A percentile compares a stretch with the other conserved stretches of the same genome.
phyloP scores from a whole-genome alignment of 2,329 filamentous ascomycete genomes.

The Trichoderma polysporum region DNA sequence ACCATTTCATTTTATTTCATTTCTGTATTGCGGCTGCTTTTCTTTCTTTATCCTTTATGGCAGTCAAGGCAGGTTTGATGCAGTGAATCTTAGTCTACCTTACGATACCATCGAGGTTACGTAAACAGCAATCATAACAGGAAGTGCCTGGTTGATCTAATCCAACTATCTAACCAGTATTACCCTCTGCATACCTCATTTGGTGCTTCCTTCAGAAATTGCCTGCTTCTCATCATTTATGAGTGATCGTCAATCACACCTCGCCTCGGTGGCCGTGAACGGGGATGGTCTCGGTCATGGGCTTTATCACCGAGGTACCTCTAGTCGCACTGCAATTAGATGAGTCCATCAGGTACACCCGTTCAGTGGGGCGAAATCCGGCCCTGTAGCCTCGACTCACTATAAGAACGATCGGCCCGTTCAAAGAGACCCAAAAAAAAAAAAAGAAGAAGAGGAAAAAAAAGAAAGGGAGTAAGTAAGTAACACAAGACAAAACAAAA shows the following conservation, averaged over 20 bases:
- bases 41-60: too few species aligned
- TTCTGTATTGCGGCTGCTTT: too few species aligned
- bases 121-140: too few species aligned
- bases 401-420: background rate
- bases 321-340: background rate
- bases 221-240: background rate
- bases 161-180: too few species aligned
- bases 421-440: background rate
- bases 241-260: background rate
- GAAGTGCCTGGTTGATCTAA: too few species aligned
- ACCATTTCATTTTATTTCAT: too few species aligned
- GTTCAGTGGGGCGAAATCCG: background rate
- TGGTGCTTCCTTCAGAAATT: background rate
- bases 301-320: slow-evolving; percentile 5
- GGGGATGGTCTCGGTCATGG: background rate
- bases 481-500: background rate
- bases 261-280: background rate
- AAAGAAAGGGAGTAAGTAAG: background rate
- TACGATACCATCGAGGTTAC: too few species aligned
- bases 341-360: background rate
- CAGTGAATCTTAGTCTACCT: too few species aligned
- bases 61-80: too few species aligned
- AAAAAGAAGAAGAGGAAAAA: background rate
- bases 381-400: background rate
- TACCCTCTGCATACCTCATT: too few species aligned